These are phyloP conservation scores for Talaromyces trachyspermus DNA, from an alignment of 495 filamentous ascomycete species.

Conservation along the genomic window DNA sequence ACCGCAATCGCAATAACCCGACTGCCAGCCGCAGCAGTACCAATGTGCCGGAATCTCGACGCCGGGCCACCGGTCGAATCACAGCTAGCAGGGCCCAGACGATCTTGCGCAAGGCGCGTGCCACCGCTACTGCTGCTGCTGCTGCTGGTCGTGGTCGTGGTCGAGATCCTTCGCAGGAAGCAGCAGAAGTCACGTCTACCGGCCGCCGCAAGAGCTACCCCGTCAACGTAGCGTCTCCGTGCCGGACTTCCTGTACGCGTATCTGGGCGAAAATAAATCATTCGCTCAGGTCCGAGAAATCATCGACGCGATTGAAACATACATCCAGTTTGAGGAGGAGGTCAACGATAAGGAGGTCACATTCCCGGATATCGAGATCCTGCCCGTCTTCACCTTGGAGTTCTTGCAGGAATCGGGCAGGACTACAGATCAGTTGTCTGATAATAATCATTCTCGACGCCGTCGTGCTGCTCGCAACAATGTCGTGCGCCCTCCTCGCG, in stretches of 20 bases:
- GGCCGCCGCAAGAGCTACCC: constrained; percentile 12
- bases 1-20: not conserved
- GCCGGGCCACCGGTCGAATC: not conserved
- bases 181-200: not conserved
- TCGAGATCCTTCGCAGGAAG: no score
- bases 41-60: not conserved
- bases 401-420: constrained; percentile 7
- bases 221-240: constrained; percentile 16
- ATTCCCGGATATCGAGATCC: constrained; percentile 63
- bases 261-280: constrained; percentile 20
- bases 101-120: not conserved
- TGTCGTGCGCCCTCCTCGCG: no score
- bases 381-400: constrained; percentile 43
- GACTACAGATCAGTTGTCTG: not conserved
- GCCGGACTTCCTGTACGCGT: constrained; percentile 25
- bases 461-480: no score
- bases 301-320: constrained; percentile 12
- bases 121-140: not conserved
- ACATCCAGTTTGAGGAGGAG: constrained; percentile 15
- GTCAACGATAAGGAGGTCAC: constrained; percentile 8
- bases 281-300: constrained; percentile 26
- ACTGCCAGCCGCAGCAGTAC: no score
- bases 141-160: not conserved
- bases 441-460: not conserved
- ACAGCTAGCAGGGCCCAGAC: no score